Percentiles rank a stretch among this genome's conserved stretches.
phyloP scores from a whole-genome alignment of 768 basidiomycete species.

The Cystofilobasidium macerans region DNA sequence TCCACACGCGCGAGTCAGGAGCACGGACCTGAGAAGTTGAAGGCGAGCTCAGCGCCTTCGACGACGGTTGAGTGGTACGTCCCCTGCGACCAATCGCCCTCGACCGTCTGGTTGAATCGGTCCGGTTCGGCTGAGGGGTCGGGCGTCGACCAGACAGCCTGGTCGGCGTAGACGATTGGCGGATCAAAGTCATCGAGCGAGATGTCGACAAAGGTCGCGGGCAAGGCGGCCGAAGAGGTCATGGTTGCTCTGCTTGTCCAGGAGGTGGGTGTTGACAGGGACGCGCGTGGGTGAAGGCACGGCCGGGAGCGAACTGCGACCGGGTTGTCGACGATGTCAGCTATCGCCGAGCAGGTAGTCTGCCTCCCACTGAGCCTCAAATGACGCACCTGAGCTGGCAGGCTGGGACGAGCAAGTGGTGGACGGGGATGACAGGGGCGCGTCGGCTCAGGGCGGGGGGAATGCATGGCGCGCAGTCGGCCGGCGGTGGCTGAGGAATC shows the following conservation, averaged over 20 bases:
- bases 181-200: slow-evolving; percentile 38
- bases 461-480: too few species aligned
- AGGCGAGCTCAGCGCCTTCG: slow-evolving; percentile 29
- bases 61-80: slow-evolving; percentile 36
- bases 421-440: too few species aligned
- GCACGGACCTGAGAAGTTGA: slow-evolving; percentile 37
- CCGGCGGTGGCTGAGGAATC: too few species aligned
- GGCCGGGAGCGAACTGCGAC: too few species aligned
- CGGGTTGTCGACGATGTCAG: too few species aligned
- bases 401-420: too few species aligned
- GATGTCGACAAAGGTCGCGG: background rate
- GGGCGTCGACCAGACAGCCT: slow-evolving; percentile 35
- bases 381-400: too few species aligned
- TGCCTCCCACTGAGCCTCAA: too few species aligned
- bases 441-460: too few species aligned
- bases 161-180: slow-evolving; percentile 29
- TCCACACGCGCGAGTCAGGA: background rate
- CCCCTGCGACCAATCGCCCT: slow-evolving; percentile 35
- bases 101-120: slow-evolving; percentile 30
- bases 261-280: background rate
- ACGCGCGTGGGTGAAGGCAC: too few species aligned
- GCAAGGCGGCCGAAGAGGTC: background rate
- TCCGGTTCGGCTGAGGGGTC: slow-evolving; percentile 35
- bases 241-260: background rate
- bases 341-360: too few species aligned